Evolutionary conservation across 2,329 filamentous ascomycete species (phyloP).

Genomic region (Fusarium pseudograminearum): DNA sequence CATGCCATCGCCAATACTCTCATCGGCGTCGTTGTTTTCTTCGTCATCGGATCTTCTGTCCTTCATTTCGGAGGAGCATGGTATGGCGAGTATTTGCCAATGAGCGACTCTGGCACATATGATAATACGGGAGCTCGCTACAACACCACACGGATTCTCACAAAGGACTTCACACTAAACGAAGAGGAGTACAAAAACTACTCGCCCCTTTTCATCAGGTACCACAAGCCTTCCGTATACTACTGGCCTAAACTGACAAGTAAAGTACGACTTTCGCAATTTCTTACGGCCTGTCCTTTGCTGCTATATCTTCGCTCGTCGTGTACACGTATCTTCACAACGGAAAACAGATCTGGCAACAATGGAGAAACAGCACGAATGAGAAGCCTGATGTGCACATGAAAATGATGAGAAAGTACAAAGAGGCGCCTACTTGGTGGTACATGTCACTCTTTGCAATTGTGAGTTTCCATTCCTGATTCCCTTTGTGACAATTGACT

Average conservation of each 20-base stretch:
- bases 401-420: slow-evolving; percentile 72
- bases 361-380: slow-evolving; percentile 68
- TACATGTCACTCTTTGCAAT: slow-evolving; percentile 68
- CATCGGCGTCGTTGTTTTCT: slow-evolving; percentile 75
- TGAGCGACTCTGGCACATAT: slow-evolving; percentile 76
- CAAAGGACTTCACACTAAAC: slow-evolving; percentile 71
- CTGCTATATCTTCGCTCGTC: slow-evolving; percentile 76
- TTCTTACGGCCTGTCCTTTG: slow-evolving; percentile 78
- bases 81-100: slow-evolving; percentile 74
- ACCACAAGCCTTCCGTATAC: background rate
- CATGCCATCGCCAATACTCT: slow-evolving; percentile 79
- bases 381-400: slow-evolving; percentile 74
- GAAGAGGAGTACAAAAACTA: slow-evolving; percentile 73
- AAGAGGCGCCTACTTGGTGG: slow-evolving; percentile 73
- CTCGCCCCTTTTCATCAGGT: slow-evolving; percentile 74
- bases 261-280: slow-evolving; percentile 76
- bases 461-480: slow-evolving; percentile 52
- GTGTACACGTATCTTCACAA: slow-evolving; percentile 76
- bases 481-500: slow-evolving; percentile 13
- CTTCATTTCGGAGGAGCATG: slow-evolving; percentile 76
- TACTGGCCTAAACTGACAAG: slow-evolving; percentile 16
- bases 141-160: slow-evolving; percentile 73
- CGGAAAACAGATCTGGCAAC: slow-evolving; percentile 73
- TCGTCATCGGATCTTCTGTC: slow-evolving; percentile 67
- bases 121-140: slow-evolving; percentile 76